Conservation (phyloP, 805 yeast genomes). For the Sporopachydermia lactativora region DNA sequence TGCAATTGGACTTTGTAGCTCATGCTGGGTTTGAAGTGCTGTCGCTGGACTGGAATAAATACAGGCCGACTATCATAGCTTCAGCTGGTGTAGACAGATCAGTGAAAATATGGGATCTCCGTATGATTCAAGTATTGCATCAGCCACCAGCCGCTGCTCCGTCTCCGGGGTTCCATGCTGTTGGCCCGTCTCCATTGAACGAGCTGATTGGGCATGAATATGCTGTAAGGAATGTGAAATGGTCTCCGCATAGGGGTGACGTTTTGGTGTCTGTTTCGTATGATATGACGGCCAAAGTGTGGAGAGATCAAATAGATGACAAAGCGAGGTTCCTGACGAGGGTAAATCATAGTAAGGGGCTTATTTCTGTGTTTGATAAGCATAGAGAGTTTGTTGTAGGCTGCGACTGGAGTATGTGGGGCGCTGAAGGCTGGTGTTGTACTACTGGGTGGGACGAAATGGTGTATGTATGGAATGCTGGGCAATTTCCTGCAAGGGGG, state of each 20-base stretch:
- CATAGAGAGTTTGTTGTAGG: slow-evolving; percentile 89
- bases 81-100: slow-evolving; percentile 87
- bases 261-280: slow-evolving; percentile 66
- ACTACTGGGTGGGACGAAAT: slow-evolving; percentile 96
- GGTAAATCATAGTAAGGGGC: slow-evolving; percentile 33
- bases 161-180: slow-evolving; percentile 26
- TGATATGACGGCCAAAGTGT: slow-evolving; percentile 84
- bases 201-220: slow-evolving; percentile 79
- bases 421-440: slow-evolving; percentile 89
- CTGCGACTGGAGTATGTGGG: slow-evolving; percentile 95
- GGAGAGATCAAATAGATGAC: slow-evolving; percentile 62
- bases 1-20: slow-evolving; percentile 45
- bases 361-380: slow-evolving; percentile 40
- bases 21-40: slow-evolving; percentile 75
- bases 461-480: slow-evolving; percentile 78
- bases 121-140: slow-evolving; percentile 40
- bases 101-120: slow-evolving; percentile 75
- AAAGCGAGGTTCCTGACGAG: slow-evolving; percentile 36
- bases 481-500: slow-evolving; percentile 11
- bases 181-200: slow-evolving; percentile 57
- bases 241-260: slow-evolving; percentile 81
- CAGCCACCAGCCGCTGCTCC: slow-evolving; percentile 20
- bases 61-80: slow-evolving; percentile 64
- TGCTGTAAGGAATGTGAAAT: slow-evolving; percentile 68
- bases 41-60: slow-evolving; percentile 83